A percentile compares a stretch with the other conserved stretches of the same genome.
Conservation (phyloP, 345 rosid species). For the Hevea brasiliensis region DNA sequence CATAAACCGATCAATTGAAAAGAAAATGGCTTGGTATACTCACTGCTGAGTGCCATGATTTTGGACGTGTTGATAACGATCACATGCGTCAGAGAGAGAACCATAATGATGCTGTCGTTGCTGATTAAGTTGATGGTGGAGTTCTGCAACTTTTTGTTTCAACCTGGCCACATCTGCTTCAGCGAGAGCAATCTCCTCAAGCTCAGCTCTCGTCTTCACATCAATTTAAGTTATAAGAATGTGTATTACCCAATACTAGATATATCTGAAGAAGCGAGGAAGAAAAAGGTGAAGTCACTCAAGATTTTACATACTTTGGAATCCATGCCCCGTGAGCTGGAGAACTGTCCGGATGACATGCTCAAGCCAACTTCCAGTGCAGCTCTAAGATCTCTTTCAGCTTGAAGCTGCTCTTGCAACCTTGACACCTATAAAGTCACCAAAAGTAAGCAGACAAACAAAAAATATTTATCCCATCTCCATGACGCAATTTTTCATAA, state of each 20-base stretch:
- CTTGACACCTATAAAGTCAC: conserved; percentile 68
- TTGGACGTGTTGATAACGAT: conserved; percentile 69
- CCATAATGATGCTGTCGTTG: conserved; percentile 85
- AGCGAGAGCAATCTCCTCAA: conserved; percentile 99
- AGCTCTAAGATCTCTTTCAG: conserved; percentile 97
- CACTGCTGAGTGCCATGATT: conserved; percentile 80
- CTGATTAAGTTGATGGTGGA: conserved; percentile 96
- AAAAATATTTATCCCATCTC: not conserved
- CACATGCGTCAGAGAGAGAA: conserved; percentile 75
- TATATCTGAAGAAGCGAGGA: not conserved
- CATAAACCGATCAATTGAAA: too few relatives aligned
- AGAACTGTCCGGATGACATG: conserved; percentile 90
- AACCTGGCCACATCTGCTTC: conserved; percentile 99
- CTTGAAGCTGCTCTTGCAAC: conserved; percentile 98
- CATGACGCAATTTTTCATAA: not conserved
- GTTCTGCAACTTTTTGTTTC: conserved; percentile 98
- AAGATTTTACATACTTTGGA: conserved; percentile 59
- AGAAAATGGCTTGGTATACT: conserved; percentile 36
- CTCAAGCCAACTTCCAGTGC: conserved; percentile 98
- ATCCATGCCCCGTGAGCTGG: conserved; percentile 86
- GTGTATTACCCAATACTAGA: conserved; percentile 2
- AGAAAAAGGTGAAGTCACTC: not conserved
- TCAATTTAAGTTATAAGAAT: conserved; percentile 36
- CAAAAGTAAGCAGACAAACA: conserved; percentile 18
- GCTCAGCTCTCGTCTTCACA: conserved; percentile 96